Conservation (phyloP, 2,329 filamentous ascomycete genomes). For the Cordyceps tenuipes region DNA sequence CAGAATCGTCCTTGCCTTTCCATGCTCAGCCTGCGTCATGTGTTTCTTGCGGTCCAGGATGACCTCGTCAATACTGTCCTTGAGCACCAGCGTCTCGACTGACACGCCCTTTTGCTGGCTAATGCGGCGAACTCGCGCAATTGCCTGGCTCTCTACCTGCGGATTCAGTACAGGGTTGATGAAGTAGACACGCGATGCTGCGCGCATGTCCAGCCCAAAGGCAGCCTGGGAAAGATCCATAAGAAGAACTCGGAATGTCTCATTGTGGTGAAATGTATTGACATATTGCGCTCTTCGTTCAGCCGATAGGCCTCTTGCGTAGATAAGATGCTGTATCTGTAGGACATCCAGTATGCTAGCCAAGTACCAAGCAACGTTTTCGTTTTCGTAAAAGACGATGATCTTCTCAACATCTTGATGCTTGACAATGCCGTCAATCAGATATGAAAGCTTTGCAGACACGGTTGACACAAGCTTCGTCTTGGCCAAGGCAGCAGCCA, state of each 20-base stretch:
- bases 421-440: conserved; percentile 62
- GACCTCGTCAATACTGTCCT: conserved; percentile 73
- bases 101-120: conserved; percentile 71
- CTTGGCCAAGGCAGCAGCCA: conserved; percentile 41
- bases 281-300: conserved; percentile 66
- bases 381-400: conserved; percentile 84
- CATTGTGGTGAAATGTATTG: conserved; percentile 63
- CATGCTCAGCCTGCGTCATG: conserved; percentile 63
- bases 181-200: conserved; percentile 80
- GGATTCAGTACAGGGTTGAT: conserved; percentile 82
- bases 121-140: conserved; percentile 82
- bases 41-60: conserved; percentile 65
- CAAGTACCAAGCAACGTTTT: conserved; percentile 80
- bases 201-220: conserved; percentile 76
- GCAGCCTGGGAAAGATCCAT: conserved; percentile 91
- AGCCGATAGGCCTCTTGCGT: conserved; percentile 54
- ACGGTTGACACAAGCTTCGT: conserved; percentile 67
- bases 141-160: conserved; percentile 78
- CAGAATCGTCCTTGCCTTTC: conserved; percentile 46
- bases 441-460: conserved; percentile 80
- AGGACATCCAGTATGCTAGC: conserved; percentile 71
- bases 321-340: conserved; percentile 55
- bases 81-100: conserved; percentile 78
- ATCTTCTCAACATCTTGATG: conserved; percentile 73
- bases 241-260: conserved; percentile 65